These are phyloP conservation scores for Claviceps purpurea DNA, from an alignment of 2,329 filamentous ascomycete genomes.

Conservation along the genomic window DNA sequence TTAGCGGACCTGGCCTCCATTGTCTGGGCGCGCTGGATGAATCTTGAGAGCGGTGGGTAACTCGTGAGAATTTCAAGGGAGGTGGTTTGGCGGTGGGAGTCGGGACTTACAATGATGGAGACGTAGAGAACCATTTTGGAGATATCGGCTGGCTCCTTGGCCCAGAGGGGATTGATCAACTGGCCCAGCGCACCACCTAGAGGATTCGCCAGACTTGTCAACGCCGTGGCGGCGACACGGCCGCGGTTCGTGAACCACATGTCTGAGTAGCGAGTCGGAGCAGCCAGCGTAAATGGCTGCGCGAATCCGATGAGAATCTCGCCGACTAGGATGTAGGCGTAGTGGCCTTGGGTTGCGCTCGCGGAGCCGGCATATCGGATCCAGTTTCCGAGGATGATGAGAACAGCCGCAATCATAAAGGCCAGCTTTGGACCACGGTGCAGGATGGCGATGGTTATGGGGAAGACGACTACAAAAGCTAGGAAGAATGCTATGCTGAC, in stretches of 20 bases:
- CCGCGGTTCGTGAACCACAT: constrained; percentile 84
- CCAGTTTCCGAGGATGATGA: constrained; percentile 81
- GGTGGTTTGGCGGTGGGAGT: neutral
- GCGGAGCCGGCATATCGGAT: constrained; percentile 64
- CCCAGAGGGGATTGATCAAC: constrained; percentile 71
- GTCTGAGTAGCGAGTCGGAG: constrained; percentile 83
- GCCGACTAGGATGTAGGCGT: constrained; percentile 72
- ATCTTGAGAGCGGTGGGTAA: neutral
- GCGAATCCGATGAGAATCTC: constrained; percentile 82
- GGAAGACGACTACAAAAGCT: constrained; percentile 61
- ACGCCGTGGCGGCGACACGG: constrained; percentile 73
- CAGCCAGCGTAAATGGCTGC: constrained; percentile 83
- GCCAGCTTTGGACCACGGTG: constrained; percentile 68
- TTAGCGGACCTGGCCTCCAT: neutral
- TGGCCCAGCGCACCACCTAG: constrained; percentile 82
- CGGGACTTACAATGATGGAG: constrained; percentile 56
- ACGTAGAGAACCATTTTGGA: constrained; percentile 77
- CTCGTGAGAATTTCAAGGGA: too few relatives aligned
- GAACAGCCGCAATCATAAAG: constrained; percentile 57
- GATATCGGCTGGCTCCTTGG: constrained; percentile 46
- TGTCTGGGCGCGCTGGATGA: neutral
- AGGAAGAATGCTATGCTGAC: constrained; percentile 79
- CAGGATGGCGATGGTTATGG: constrained; percentile 61
- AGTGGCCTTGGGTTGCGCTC: constrained; percentile 44
- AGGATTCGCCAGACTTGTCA: constrained; percentile 77